phyloP scores from a whole-genome alignment of 331 rosid genomes.

The Rosa hybrid region DNA sequence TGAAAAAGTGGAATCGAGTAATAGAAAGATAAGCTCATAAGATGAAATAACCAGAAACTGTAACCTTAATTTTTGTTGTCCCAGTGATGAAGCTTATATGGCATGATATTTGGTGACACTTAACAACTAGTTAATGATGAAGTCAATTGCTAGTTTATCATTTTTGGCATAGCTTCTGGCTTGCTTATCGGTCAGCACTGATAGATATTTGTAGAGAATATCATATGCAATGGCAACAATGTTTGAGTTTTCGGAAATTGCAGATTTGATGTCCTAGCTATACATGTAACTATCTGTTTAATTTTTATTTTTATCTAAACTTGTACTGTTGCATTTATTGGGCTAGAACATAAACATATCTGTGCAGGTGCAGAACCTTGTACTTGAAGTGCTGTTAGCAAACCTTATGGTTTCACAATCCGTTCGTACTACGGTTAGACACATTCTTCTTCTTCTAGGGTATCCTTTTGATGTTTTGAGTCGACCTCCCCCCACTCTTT shows the following conservation, averaged over 20 bases:
- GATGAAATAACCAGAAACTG: background rate
- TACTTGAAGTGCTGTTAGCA: constrained; percentile 81
- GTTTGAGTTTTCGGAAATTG: no score
- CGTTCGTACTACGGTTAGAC: constrained; percentile 59
- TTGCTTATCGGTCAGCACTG: background rate
- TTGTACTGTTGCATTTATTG: background rate
- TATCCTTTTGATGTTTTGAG: background rate
- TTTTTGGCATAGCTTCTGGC: background rate
- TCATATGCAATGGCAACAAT: constrained; percentile 8
- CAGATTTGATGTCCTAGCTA: no score
- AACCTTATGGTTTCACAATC: constrained; percentile 67
- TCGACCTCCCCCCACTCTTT: background rate
- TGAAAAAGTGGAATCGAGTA: background rate
- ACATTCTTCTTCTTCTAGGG: constrained; percentile 16
- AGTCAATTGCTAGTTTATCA: background rate
- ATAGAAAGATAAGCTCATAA: background rate
- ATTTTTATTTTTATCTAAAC: background rate
- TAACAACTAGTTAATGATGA: background rate
- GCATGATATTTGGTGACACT: background rate
- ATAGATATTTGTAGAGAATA: background rate
- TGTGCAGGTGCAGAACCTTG: constrained; percentile 74
- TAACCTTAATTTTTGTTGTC: background rate
- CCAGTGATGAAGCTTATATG: background rate
- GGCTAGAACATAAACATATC: constrained; percentile 3
- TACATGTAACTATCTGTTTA: background rate